phyloP scores from a whole-genome alignment of 257 asterid species.

The Thymus mandschuricus region DNA sequence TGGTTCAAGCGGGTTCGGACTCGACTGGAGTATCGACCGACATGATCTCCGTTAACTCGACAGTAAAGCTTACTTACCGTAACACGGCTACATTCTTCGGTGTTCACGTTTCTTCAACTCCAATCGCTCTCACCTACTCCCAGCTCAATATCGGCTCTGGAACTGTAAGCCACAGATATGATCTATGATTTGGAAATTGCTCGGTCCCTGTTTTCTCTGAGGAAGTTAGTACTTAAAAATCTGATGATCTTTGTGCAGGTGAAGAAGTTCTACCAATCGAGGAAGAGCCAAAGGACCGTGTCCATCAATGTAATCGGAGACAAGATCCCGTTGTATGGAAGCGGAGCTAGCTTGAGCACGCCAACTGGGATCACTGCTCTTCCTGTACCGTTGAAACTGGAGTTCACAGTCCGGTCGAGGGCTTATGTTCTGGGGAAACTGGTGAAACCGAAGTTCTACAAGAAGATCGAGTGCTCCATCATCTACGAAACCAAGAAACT shows the following conservation, averaged over 20 bases:
- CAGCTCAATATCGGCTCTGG: conserved; percentile 68
- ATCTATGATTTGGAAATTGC: neutral
- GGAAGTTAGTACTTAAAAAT: neutral
- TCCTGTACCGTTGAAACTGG: conserved; percentile 63
- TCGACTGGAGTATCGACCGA: conserved; percentile 66
- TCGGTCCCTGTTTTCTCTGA: neutral
- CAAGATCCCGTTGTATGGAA: conserved; percentile 80
- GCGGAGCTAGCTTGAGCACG: conserved; percentile 76
- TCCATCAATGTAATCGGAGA: conserved; percentile 60
- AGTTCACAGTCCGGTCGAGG: conserved; percentile 64
- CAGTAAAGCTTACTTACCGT: conserved; percentile 55
- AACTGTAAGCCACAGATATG: conserved; percentile 43
- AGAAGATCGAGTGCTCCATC: conserved; percentile 58
- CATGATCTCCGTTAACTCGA: conserved; percentile 76
- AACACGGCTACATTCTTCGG: conserved; percentile 82
- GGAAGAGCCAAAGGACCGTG: conserved; percentile 62
- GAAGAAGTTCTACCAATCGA: conserved; percentile 68
- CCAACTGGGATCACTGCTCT: conserved; percentile 54
- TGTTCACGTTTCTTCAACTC: conserved; percentile 73
- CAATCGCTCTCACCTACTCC: conserved; percentile 57
- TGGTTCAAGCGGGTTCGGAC: conserved; percentile 82
- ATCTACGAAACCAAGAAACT: conserved; percentile 56
- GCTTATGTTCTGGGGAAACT: conserved; percentile 83
- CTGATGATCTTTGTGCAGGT: conserved; percentile 42
- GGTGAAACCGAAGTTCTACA: conserved; percentile 82